These are phyloP conservation scores for Calonectria ilicicola DNA, from an alignment of 2,329 filamentous ascomycete species.

Conservation along the genomic window DNA sequence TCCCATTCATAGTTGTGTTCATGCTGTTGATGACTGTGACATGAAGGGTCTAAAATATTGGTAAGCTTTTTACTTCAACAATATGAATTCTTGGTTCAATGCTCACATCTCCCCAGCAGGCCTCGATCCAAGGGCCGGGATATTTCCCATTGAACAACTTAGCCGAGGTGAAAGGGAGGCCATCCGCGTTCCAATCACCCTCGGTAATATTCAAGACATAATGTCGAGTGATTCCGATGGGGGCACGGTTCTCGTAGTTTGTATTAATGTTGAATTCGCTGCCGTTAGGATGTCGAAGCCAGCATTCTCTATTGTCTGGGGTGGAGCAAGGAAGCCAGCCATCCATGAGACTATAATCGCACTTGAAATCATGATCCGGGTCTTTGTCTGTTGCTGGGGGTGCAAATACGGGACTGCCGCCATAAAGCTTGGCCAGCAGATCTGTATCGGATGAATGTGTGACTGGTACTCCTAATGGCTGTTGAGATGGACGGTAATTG, in stretches of 20 bases:
- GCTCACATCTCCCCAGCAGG: conserved; percentile 45
- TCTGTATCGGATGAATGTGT: background rate
- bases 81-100: no score
- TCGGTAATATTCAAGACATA: conserved; percentile 37
- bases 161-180: conserved; percentile 29
- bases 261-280: conserved; percentile 42
- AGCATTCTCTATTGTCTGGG: conserved; percentile 39
- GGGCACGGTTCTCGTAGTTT: conserved; percentile 40
- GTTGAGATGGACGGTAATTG: conserved; percentile 14
- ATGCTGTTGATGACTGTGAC: conserved; percentile 33
- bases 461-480: conserved; percentile 21
- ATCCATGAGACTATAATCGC: conserved; percentile 41
- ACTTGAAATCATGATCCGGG: conserved; percentile 32
- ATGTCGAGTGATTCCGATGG: conserved; percentile 32
- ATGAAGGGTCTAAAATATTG: conserved; percentile 23
- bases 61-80: no score
- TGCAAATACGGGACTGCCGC: conserved; percentile 19
- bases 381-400: conserved; percentile 21
- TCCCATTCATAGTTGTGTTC: conserved; percentile 25
- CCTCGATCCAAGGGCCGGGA: conserved; percentile 44
- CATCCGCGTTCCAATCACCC: conserved; percentile 36
- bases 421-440: background rate
- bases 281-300: conserved; percentile 38
- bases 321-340: conserved; percentile 40
- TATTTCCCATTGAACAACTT: conserved; percentile 43